Conservation (phyloP, 345 rosid species). For the Euphorbia peplus region DNA sequence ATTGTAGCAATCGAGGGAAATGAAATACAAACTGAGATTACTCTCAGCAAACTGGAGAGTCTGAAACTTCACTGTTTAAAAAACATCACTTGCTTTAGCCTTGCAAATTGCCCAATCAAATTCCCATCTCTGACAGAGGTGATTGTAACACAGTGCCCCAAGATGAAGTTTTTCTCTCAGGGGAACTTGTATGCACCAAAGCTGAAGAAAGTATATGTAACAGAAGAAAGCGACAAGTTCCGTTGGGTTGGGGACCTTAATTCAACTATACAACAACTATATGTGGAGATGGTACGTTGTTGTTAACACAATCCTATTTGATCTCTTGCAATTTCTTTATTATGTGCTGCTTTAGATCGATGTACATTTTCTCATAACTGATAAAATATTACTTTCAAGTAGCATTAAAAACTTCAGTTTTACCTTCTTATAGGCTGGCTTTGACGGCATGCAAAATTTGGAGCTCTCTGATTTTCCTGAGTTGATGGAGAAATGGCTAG, state of each 20-base stretch:
- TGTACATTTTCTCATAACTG: too few relatives aligned
- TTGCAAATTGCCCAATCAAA: neutral
- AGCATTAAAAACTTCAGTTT: too few relatives aligned
- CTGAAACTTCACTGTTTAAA: neutral
- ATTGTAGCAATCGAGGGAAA: conserved; percentile 11
- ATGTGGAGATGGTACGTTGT: neutral
- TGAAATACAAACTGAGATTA: neutral
- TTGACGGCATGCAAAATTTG: neutral
- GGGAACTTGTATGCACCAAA: neutral
- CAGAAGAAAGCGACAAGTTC: neutral
- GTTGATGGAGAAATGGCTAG: conserved; percentile 2
- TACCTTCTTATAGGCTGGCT: neutral
- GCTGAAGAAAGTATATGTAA: neutral
- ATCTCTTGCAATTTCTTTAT: too few relatives aligned
- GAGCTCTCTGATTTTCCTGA: conserved; percentile 6
- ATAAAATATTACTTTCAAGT: too few relatives aligned
- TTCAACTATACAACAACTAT: neutral
- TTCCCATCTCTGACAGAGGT: conserved; percentile 10
- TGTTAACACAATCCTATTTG: neutral
- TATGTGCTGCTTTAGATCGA: too few relatives aligned
- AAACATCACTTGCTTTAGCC: conserved; percentile 10
- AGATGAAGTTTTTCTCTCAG: neutral
- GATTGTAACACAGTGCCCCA: neutral
- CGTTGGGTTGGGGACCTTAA: neutral
- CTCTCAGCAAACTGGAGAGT: conserved; percentile 4